A percentile compares a stretch with the other conserved stretches of the same genome.
Evolutionary conservation across 2,329 filamentous ascomycete genomes (phyloP).

Genomic region (Fusarium sp.): DNA sequence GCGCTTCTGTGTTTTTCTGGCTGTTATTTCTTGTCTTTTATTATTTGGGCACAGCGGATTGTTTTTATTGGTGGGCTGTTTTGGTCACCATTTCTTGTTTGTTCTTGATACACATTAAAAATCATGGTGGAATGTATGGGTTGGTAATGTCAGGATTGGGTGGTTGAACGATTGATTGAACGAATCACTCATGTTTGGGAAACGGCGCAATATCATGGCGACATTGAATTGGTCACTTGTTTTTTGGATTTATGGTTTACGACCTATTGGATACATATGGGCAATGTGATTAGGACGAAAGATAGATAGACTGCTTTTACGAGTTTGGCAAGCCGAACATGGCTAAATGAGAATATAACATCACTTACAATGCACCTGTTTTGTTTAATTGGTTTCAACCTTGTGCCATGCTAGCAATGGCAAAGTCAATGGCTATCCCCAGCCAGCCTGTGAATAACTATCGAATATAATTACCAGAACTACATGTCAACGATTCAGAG

Average conservation of each 20-base stretch:
- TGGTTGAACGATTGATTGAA: conserved; percentile 7
- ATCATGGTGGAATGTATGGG: conserved; percentile 23
- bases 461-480: not conserved
- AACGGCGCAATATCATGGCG: conserved; percentile 36
- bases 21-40: conserved; percentile 24
- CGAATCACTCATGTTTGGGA: conserved; percentile 28
- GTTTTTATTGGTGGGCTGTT: conserved; percentile 5
- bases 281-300: conserved; percentile 13
- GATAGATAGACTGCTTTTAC: conserved; percentile 34
- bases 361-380: not conserved
- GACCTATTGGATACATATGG: not conserved
- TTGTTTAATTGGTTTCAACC: not conserved
- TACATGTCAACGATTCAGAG: not conserved
- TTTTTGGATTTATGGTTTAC: conserved; percentile 15
- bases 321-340: conserved; percentile 12
- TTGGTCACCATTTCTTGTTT: conserved; percentile 2
- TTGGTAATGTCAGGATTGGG: conserved; percentile 22
- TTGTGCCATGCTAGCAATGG: too few relatives aligned
- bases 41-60: conserved; percentile 23
- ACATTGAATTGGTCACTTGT: not conserved
- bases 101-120: conserved; percentile 21
- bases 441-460: not conserved
- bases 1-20: not conserved
- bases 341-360: conserved; percentile 27
- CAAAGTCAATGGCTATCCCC: not conserved